Evolutionary conservation across 2,329 filamentous ascomycete genomes (phyloP), one percentile per base, ranked within the genome.

Genomic region (Colletotrichum tofieldiae): DNA sequence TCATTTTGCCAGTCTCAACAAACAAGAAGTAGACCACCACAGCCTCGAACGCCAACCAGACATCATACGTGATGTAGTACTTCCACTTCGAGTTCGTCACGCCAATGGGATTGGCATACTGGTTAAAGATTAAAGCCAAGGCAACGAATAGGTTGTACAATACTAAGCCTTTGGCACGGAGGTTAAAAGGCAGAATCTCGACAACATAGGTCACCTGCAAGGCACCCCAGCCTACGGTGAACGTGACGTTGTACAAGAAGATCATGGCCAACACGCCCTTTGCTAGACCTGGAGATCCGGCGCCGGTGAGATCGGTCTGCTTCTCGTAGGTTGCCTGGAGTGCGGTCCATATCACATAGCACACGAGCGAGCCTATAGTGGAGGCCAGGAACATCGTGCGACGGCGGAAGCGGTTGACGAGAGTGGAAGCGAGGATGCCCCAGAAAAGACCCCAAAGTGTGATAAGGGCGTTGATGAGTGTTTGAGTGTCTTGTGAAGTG

Each of bases 171-270:
- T 64, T 69, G 37, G 69, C 65, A 23, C 83, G 81, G 16, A 83
- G 76, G 23, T 78, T 77, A 71, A 78, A 84, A 0, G 82, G 82
- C 18, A 85, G 76, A 72, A 87, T 85, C 76, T 87, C 85, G 61
- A 83, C 81, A 18, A 80, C 79, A 76, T 86, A 87, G 20, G 80
- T 81, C 51, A 85, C 80, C 39, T 84, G 78, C 37, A 86, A 77
- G 61, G 81, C 80, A 47, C 80, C 80, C 79, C 79, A 84, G 65
- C 82, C 82, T 55, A 83, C 74, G 74, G 82, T 81, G 79, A 78
- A 77, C 20, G 73, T 71, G 61, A 77, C 76, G 65, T 78, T 78
- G 75, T 78, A 81, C 52, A 80, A 43, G 70, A 80, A 82, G 71
- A 82, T 80, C 76, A 82, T 78, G 70, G 78, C 77, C 43, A 82